Base-by-base conservation (phyloP, 2,329 filamentous ascomycete genomes). In the Hymenoscyphus fraxineus region DNA sequence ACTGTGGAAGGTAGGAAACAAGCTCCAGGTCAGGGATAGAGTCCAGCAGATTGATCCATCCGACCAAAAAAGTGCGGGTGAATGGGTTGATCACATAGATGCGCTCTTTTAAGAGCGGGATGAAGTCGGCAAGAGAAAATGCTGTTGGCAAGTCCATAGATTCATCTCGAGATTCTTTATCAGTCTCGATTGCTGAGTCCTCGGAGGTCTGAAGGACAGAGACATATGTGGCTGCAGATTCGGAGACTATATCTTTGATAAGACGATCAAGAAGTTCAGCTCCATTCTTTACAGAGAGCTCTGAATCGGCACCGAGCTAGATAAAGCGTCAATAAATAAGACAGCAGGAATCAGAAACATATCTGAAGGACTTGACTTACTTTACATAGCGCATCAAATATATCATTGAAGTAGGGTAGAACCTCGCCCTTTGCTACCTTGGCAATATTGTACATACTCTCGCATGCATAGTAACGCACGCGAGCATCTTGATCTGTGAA, bases 381-480 rank as follows among this genome's bases (percentile, higher is more conserved):
- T 85, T 97, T 98, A 81, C 93, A 97, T 62, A 99, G 81, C 27
- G 95, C 93, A 80, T 99, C 95, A 75, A 99, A 99, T 68, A 99
- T 95, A 73, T 96, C 91, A 78, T 99, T 99, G 79, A 99, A 99
- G 81, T 97, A 99, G 51, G 96, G 86, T 69, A 99, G 79, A 22
- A 99, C 95, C 78, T 99, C 95, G 44, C 96, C 95, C 79, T 99
- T 99, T 66, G 94, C 95, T 58, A 99, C 95, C 80, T 99, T 99
- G 74, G 95, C 93, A 75, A 99, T 99, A 78, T 99, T 99, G 80
- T 99, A 99, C 95, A 99, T 99, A 77, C 93, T 96, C 81, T 99
- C 95, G 79, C 95, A 99, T 31, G 95, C 95, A 79, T 99, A 99
- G 78, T 99, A 99, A 69, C 95, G 87, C 39, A 98, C 95, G 65